Percentiles rank a stretch among this genome's conserved stretches.
Evolutionary conservation across 2,329 filamentous ascomycete species (phyloP).

Genomic region (Shiraia bambusicola): DNA sequence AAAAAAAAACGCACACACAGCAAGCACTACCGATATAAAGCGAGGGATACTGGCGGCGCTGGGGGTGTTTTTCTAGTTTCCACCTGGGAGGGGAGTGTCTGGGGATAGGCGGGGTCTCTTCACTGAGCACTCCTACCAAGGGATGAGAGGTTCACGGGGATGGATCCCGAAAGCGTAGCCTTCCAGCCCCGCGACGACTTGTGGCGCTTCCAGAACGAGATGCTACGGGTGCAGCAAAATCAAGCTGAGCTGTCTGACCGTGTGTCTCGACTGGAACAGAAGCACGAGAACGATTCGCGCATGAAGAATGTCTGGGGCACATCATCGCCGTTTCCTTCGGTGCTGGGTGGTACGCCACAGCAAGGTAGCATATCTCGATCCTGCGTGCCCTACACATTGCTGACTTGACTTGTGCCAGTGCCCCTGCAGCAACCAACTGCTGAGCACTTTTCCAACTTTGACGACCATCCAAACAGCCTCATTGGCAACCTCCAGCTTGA

Average conservation of each 20-base stretch:
- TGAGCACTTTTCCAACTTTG: conserved; percentile 86
- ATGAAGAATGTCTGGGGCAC: conserved; percentile 86
- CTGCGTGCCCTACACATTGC: neutral
- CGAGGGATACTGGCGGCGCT: conserved; percentile 9
- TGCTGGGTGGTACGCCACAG: conserved; percentile 78
- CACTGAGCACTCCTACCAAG: conserved; percentile 24
- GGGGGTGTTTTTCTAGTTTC: conserved; percentile 10
- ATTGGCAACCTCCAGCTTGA: conserved; percentile 82
- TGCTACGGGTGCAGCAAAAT: conserved; percentile 61
- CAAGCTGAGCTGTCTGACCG: conserved; percentile 64
- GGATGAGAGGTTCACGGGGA: conserved; percentile 43
- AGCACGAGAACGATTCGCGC: conserved; percentile 63
- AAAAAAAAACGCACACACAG: neutral
- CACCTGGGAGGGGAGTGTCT: conserved; percentile 12
- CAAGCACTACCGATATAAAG: neutral
- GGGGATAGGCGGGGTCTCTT: conserved; percentile 22
- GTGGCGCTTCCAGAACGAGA: conserved; percentile 64
- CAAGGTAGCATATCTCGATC: conserved; percentile 63
- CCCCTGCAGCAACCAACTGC: conserved; percentile 76
- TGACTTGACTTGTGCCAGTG: conserved; percentile 54
- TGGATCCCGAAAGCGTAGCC: conserved; percentile 64
- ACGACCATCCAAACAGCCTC: conserved; percentile 78
- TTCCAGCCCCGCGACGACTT: conserved; percentile 66
- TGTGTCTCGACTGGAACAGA: conserved; percentile 61
- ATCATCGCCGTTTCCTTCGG: conserved; percentile 82